A percentile compares a stretch with the other conserved stretches of the same genome.
Conservation (phyloP, 352 stramenopile species). For the Globisporangium canariense region DNA sequence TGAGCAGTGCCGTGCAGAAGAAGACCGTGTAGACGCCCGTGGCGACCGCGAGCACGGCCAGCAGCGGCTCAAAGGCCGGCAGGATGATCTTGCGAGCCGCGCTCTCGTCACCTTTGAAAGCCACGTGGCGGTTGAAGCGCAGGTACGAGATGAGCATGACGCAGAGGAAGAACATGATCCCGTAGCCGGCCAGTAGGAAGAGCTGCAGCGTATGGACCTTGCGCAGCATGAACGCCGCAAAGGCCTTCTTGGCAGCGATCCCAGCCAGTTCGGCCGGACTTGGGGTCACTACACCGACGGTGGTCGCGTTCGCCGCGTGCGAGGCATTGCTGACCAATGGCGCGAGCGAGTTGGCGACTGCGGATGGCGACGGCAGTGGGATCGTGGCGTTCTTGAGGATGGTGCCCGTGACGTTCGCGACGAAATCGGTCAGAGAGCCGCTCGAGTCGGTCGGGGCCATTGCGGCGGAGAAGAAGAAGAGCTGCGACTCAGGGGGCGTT, state of each 20-base stretch:
- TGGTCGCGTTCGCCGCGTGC: not conserved
- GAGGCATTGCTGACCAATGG: conserved; percentile 4
- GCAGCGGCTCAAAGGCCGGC: conserved; percentile 51
- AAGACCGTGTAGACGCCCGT: conserved; percentile 49
- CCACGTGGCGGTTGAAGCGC: conserved; percentile 39
- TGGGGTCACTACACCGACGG: conserved; percentile 16
- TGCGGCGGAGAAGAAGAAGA: not conserved
- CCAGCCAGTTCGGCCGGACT: conserved; percentile 28
- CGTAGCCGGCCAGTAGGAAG: conserved; percentile 49
- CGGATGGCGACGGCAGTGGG: not conserved
- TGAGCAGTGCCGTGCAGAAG: conserved; percentile 38
- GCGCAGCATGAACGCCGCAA: conserved; percentile 31
- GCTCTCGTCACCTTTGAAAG: conserved; percentile 36
- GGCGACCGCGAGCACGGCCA: conserved; percentile 37
- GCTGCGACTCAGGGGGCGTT: not conserved
- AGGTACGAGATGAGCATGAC: conserved; percentile 44
- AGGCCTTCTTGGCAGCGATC: conserved; percentile 28
- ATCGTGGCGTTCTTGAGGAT: conserved; percentile 5
- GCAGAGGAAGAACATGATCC: conserved; percentile 56
- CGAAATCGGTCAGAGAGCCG: not conserved
- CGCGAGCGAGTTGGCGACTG: not conserved
- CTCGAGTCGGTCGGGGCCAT: not conserved
- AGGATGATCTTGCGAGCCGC: conserved; percentile 63
- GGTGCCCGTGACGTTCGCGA: conserved; percentile 1
- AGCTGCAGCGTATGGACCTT: conserved; percentile 53